These are phyloP conservation scores for Suhomyces bribrorum DNA, from an alignment of 1,139 yeast genomes.

Conservation along the genomic window DNA sequence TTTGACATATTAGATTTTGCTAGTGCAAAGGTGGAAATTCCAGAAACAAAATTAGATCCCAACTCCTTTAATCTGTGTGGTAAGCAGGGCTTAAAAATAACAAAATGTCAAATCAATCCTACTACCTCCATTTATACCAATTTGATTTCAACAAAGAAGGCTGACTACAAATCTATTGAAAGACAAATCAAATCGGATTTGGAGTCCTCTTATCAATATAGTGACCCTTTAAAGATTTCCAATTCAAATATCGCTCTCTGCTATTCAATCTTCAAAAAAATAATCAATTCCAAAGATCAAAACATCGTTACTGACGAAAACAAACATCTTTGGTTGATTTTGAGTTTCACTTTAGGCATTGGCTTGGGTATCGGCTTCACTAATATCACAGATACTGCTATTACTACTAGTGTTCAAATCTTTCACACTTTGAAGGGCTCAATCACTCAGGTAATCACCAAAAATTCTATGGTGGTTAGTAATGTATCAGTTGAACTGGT, in stretches of 20 bases:
- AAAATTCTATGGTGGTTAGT: slow-evolving; percentile 1
- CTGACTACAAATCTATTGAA: slow-evolving; percentile 38
- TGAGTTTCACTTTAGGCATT: slow-evolving; percentile 38
- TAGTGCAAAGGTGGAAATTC: slow-evolving; percentile 6
- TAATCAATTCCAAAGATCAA: slow-evolving; percentile 8
- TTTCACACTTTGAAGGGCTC: slow-evolving; percentile 9
- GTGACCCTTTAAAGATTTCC: slow-evolving; percentile 40
- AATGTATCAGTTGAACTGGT: neutral
- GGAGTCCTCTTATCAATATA: slow-evolving; percentile 23
- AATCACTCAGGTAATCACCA: slow-evolving; percentile 1
- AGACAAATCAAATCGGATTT: slow-evolving; percentile 35
- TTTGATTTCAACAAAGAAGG: slow-evolving; percentile 23
- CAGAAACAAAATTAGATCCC: slow-evolving; percentile 5
- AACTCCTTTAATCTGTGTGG: slow-evolving; percentile 1
- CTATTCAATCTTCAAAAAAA: slow-evolving; percentile 18
- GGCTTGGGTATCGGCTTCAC: slow-evolving; percentile 37
- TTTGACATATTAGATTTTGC: slow-evolving; percentile 7
- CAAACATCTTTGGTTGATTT: slow-evolving; percentile 6
- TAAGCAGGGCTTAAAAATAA: neutral
- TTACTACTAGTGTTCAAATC: slow-evolving; percentile 18
- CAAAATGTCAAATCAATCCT: slow-evolving; percentile 1
- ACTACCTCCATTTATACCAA: slow-evolving; percentile 26
- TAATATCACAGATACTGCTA: slow-evolving; percentile 22
- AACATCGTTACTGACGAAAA: slow-evolving; percentile 4
- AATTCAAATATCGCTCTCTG: slow-evolving; percentile 22